A percentile compares a stretch with the other conserved stretches of the same genome.
phyloP scores from a whole-genome alignment of 768 basidiomycete species.

The Lyophyllum decastes region DNA sequence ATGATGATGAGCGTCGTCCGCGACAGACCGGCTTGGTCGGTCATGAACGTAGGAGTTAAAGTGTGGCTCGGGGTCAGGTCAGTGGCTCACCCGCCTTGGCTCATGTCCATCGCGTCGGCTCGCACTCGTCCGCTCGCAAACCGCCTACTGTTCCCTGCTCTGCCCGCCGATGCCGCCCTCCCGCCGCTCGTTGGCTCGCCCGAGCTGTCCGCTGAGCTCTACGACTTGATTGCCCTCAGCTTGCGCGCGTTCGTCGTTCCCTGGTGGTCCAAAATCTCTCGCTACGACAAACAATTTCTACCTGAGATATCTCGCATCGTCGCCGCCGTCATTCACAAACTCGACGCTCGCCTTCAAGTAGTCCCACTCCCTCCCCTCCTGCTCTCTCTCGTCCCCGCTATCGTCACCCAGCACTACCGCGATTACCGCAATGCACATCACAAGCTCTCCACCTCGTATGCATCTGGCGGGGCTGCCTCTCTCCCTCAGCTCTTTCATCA shows the following conservation, averaged over 20 bases:
- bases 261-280: constrained; percentile 85
- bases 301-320: constrained; percentile 68
- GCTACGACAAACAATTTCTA: constrained; percentile 82
- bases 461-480: constrained; percentile 61
- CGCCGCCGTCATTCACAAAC: constrained; percentile 52
- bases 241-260: constrained; percentile 78
- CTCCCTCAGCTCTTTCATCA: constrained; percentile 75
- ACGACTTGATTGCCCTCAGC: constrained; percentile 79
- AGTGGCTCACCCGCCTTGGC: not conserved
- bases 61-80: not conserved
- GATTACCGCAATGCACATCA: constrained; percentile 73
- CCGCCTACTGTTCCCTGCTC: constrained; percentile 67
- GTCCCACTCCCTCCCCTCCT: constrained; percentile 64
- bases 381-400: constrained; percentile 59
- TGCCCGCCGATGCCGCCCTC: constrained; percentile 45
- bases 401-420: constrained; percentile 73
- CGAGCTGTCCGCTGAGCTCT: constrained; percentile 68
- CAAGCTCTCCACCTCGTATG: constrained; percentile 71
- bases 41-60: constrained; percentile 10
- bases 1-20: constrained; percentile 51
- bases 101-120: constrained; percentile 28
- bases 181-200: constrained; percentile 40
- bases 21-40: constrained; percentile 23
- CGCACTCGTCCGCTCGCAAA: constrained; percentile 38
- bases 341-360: constrained; percentile 58